Conservation (phyloP, 192 early-diverging fungal genomes). For the Podila horticola region DNA sequence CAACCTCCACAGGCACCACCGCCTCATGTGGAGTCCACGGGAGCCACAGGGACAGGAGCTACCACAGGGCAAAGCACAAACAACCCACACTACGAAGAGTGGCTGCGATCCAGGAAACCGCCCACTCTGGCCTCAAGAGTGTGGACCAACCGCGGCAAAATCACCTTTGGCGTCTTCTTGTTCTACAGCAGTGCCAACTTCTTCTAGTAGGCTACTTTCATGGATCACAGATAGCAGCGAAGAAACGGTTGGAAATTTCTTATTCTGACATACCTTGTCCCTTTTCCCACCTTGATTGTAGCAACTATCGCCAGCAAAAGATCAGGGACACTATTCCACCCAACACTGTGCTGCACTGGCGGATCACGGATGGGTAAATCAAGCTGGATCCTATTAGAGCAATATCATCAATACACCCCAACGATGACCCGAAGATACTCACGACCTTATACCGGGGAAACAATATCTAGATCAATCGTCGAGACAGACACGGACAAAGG, state of each 20-base stretch:
- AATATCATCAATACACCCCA: neutral
- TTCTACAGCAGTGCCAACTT: slow-evolving; percentile 38
- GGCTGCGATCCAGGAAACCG: neutral
- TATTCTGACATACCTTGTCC: too few relatives aligned
- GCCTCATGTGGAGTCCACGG: too few relatives aligned
- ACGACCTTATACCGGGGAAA: too few relatives aligned
- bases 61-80: neutral
- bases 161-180: slow-evolving; percentile 43
- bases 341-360: slow-evolving; percentile 52
- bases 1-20: too few relatives aligned
- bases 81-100: neutral
- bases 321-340: slow-evolving; percentile 44
- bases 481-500: slow-evolving; percentile 48
- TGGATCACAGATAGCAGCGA: too few relatives aligned
- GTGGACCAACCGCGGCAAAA: slow-evolving; percentile 45
- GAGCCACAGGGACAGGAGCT: neutral
- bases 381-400: neutral
- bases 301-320: slow-evolving; percentile 40
- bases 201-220: slow-evolving; percentile 22
- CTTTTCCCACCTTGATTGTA: slow-evolving; percentile 5
- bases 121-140: slow-evolving; percentile 4
- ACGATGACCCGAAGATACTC: neutral
- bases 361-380: slow-evolving; percentile 45
- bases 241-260: too few relatives aligned
- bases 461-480: slow-evolving; percentile 38